phyloP scores from a whole-genome alignment of 192 early-diverging fungal genomes.

The Pecoramyces ruminantium region DNA sequence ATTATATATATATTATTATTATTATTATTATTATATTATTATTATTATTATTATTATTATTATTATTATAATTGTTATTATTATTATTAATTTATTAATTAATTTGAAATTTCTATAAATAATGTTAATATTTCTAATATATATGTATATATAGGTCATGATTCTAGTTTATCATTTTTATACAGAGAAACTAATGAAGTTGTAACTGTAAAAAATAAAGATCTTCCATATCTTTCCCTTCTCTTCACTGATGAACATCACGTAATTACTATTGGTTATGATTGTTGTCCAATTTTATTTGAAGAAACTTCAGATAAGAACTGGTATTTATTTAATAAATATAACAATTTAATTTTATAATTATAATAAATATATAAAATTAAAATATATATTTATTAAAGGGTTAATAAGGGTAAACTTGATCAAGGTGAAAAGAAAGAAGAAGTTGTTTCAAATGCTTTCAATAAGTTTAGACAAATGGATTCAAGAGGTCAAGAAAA shows the following conservation, averaged over 20 bases:
- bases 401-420: constrained; percentile 43
- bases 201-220: constrained; percentile 33
- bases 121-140: no score
- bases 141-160: constrained; percentile 42
- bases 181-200: constrained; percentile 43
- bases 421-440: constrained; percentile 58
- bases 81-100: no score
- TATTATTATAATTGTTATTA: no score
- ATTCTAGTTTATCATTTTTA: constrained; percentile 65
- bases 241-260: constrained; percentile 56
- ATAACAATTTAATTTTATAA: no score
- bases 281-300: constrained; percentile 78
- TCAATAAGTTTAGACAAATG: constrained; percentile 81
- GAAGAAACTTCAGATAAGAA: constrained; percentile 27
- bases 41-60: no score
- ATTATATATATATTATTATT: no score
- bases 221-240: constrained; percentile 61
- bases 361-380: no score
- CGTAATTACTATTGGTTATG: constrained; percentile 80
- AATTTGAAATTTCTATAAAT: no score
- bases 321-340: no score
- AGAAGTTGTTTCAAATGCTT: constrained; percentile 34
- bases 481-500: constrained; percentile 58
- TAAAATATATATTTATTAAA: no score
- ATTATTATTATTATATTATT: no score